Percentiles rank a stretch among this genome's conserved stretches.
These are phyloP conservation scores for Crithidia brevicula DNA, from an alignment of 208 protist species.

Conservation along the genomic window DNA sequence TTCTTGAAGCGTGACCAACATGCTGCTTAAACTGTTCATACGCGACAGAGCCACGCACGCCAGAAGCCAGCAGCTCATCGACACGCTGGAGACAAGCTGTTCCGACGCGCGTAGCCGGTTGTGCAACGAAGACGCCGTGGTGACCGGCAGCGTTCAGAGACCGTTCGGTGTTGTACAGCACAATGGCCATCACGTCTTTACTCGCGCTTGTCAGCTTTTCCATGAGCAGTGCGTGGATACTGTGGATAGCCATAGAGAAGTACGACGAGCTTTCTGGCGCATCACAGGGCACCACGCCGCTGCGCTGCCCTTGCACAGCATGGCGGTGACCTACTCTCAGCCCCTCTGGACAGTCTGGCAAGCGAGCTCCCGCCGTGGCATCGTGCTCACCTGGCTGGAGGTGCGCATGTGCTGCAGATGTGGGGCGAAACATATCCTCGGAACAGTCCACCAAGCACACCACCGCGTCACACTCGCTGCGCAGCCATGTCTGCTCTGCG, in stretches of 20 bases:
- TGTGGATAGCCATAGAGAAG: conserved; percentile 41
- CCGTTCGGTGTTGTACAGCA: conserved; percentile 73
- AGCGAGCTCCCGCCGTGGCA: too few relatives aligned
- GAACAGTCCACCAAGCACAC: conserved; percentile 84
- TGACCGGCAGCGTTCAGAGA: conserved; percentile 41
- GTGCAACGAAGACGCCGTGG: conserved; percentile 69
- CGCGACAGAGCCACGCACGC: conserved; percentile 26
- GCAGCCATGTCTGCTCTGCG: conserved; percentile 23
- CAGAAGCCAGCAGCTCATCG: conserved; percentile 58
- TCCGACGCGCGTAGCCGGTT: conserved; percentile 37
- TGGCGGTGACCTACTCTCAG: too few relatives aligned
- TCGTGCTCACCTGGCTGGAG: background rate
- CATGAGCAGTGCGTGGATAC: conserved; percentile 54
- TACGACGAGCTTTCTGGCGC: too few relatives aligned
- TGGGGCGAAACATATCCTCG: conserved; percentile 50
- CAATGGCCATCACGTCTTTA: conserved; percentile 68
- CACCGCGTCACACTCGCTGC: conserved; percentile 56
- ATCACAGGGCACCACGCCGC: too few relatives aligned
- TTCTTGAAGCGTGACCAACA: conserved; percentile 11
- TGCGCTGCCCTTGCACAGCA: too few relatives aligned
- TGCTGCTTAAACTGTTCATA: conserved; percentile 41
- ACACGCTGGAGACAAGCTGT: conserved; percentile 53
- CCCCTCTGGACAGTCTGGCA: too few relatives aligned
- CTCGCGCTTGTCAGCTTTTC: conserved; percentile 66
- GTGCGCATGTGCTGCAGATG: background rate